phyloP scores from a whole-genome alignment of 768 basidiomycete species.

The Boletus coccyginus region DNA sequence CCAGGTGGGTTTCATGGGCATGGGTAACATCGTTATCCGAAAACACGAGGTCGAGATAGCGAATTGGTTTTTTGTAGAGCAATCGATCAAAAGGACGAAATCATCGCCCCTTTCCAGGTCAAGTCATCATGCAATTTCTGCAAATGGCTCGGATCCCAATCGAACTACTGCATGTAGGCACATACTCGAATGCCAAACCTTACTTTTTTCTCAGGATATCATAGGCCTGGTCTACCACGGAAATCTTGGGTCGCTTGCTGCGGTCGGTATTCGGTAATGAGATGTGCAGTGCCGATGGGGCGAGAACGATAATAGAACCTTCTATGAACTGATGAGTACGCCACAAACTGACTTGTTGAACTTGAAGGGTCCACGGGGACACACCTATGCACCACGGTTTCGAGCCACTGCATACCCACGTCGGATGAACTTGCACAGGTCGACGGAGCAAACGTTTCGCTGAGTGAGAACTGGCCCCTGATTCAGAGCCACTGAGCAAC shows the following conservation, averaged over 20 bases:
- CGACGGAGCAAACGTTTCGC: neutral
- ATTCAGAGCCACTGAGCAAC: neutral
- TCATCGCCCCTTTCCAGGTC: neutral
- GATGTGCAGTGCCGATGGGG: neutral
- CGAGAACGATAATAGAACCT: neutral
- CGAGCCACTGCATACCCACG: conserved; percentile 4
- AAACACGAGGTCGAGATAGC: conserved; percentile 10
- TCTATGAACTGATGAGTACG: neutral
- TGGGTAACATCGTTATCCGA: conserved; percentile 3
- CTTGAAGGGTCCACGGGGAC: too few relatives aligned
- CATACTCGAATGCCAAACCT: conserved; percentile 3
- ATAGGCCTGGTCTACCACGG: neutral
- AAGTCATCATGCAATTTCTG: neutral
- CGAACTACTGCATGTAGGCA: neutral
- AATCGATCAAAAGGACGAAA: neutral
- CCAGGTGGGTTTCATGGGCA: neutral
- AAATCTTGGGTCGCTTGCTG: neutral
- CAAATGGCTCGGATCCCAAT: neutral
- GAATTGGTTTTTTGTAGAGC: conserved; percentile 4
- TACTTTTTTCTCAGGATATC: neutral
- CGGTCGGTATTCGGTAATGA: neutral
- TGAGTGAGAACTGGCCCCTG: conserved; percentile 5
- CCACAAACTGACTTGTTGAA: neutral
- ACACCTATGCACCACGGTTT: neutral
- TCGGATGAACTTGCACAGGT: neutral